Base-by-base conservation (phyloP, 1,284 basidiomycete genomes). In the Sporisorium scitamineum region DNA sequence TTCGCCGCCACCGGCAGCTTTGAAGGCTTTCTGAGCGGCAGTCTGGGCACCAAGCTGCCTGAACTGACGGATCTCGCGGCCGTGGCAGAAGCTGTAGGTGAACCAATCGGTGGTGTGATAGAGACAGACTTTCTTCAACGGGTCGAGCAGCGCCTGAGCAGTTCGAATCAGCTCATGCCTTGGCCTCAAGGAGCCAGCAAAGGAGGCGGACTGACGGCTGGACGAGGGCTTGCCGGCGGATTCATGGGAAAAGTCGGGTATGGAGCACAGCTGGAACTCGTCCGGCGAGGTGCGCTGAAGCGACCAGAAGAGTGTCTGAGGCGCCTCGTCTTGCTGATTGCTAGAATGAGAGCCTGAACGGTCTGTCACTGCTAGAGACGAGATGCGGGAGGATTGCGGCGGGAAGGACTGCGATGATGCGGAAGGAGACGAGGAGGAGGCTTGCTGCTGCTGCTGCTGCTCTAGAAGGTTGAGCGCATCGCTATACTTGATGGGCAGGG, bases 41-140 rank as follows among this genome's bases (percentile, higher is more conserved):
- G 57, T 55, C 22, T 53, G 54, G 1, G 70, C 37, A 5, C 66
- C 62, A 5, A 81, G 62, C 10, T 72, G 71, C 2, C 70, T 42
- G 53, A 83, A 83, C 51, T 83, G 81, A 2, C 74, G 65, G 16
- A 83, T 62, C 47, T 70, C 58, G 26, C 61, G 56, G 5, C 81
- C 81, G 20, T 82, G 74, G 56, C 81, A 83, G 73, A 80, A 78
- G 37, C 67, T 59, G 63, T 83, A 83, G 32, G 80, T 82, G 60
- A 83, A 83, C 81, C 81, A 83, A 34, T 82, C 80, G 8, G 68
- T 29, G 18, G 70, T 79, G 50, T 81, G 77, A 44, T 79, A 83
- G 41, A 83, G 69, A 39, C 81, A 83, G 3, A 54, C 47, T 16
- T 68, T 58, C 56, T 80, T 78, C 26, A 83, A 54, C 0, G 81